Evolutionary conservation across 2,329 filamentous ascomycete genomes (phyloP), one percentile per base, ranked within the genome.

Genomic region (Colletotrichum lini): DNA sequence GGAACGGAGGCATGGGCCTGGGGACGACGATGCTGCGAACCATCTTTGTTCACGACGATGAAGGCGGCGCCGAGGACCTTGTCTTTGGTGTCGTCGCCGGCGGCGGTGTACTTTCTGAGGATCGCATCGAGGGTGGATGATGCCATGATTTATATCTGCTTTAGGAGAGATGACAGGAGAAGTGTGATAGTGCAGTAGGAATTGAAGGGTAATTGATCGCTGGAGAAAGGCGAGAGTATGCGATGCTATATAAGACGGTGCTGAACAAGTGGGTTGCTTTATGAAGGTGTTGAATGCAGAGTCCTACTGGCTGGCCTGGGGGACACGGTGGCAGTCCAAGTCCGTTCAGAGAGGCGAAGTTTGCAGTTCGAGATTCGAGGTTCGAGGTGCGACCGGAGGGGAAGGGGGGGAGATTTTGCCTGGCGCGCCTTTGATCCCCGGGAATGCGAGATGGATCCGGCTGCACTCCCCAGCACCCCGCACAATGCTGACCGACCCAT

Each of bases 21-120:
- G 6, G 6, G 30, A 10, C 8, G 4, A 53, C 8, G 42, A 12
- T 2, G 5, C 30, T 23, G 72, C 72, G 38, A 53, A 79, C 82
- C 79, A 62, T 82, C 63, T 62, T 76, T 75, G 69, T 80, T 73
- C 5, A 79, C 76, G 8, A 82, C 79, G 10, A 80, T 72, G 61
- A 83, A 82, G 3, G 82, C 77, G 1, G 79, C 81, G 35, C 82
- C 82, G 4, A 82, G 78, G 18, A 83, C 69, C 74, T 80, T 82
- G 49, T 79, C 74, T 2, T 72, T 75, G 7, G 78, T 78, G 35
- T 82, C 65, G 12, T 69, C 76, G 2, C 77, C 77, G 18, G 74
- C 52, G 44, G 78, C 76, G 21, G 79, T 77, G 65, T 80, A 75
- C 15, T 76, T 73, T 26, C 74, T 59, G 8, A 83, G 74, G 30